Evolutionary conservation across 129 eudicot species (phyloP), one percentile per base, ranked within the genome.

Genomic region (Tagetes erecta): DNA sequence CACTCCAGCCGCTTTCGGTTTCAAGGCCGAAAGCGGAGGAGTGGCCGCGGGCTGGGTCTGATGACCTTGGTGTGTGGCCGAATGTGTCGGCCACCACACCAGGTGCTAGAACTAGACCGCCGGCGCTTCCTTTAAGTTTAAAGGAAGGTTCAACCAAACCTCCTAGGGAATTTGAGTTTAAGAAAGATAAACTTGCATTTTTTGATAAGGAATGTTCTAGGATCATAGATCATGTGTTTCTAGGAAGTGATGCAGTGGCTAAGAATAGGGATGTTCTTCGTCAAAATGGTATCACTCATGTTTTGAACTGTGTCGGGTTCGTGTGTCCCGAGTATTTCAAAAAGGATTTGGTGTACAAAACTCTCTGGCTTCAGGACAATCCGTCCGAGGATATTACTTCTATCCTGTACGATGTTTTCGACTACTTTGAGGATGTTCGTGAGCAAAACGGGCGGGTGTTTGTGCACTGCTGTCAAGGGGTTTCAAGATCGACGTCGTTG

Each of bases 391-490:
- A 94, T 79, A 94, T 94, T 4, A 94, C 99, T 0, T 91, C 97
- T n/a, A 88, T 94, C 71, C 79, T 94, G 8, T 94, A 94, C 55
- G 99, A 94, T 78, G 99, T 94, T 27, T 94, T 91, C 57, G 99
- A 94, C 77, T 94, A 94, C 75, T 90, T 94, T 63, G 96, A 94
- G 74, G 97, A 94, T 80, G 94, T 94, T 10, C 70, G 88, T 10
- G 96, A 85, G 64, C 99, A 88, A 70, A 79, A 79, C 53, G 99
- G 99, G 3, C 84, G 94, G 35, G 97, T 94, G 58, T 81, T 91
- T 33, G 97, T 94, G 57, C 99, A 94, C 74, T 94, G 99, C 67
- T 88, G 93, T 79, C 99, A 94, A 64, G 99, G 99, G 37, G 99
- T 94, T 33, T 94, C 99, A 7, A 72, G 99, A 40, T 94, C 99